A percentile compares a stretch with the other conserved stretches of the same genome.
phyloP scores from a whole-genome alignment of 768 basidiomycete genomes.

The Suillus variegatus region DNA sequence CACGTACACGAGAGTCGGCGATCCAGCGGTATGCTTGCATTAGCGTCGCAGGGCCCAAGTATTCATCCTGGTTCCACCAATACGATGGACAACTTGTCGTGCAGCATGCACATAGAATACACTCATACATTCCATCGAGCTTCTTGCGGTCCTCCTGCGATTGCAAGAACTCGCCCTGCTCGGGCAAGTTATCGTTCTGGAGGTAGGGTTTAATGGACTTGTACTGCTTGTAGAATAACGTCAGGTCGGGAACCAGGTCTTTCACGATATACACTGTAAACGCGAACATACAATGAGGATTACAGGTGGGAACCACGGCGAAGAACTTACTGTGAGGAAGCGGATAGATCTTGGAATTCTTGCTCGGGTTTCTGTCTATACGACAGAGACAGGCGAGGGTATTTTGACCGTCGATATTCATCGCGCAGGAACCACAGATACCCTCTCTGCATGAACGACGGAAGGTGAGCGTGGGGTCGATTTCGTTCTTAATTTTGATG shows the following conservation, averaged over 20 bases:
- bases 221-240: conserved; percentile 98
- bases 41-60: conserved; percentile 94
- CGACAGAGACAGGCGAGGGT: conserved; percentile 96
- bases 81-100: conserved; percentile 97
- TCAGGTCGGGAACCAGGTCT: conserved; percentile 93
- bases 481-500: conserved; percentile 99
- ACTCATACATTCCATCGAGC: conserved; percentile 96
- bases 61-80: conserved; percentile 99
- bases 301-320: neutral
- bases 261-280: conserved; percentile 90
- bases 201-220: conserved; percentile 98
- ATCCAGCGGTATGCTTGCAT: conserved; percentile 99
- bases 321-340: conserved; percentile 86
- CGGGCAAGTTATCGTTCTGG: conserved; percentile 90
- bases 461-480: conserved; percentile 97
- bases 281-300: conserved; percentile 28
- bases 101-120: conserved; percentile 96
- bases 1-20: conserved; percentile 86
- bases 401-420: conserved; percentile 99
- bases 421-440: conserved; percentile 97
- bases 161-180: conserved; percentile 84
- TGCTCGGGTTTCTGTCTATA: conserved; percentile 74
- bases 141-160: conserved; percentile 91
- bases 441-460: conserved; percentile 91
- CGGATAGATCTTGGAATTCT: conserved; percentile 92